These are phyloP conservation scores for Tulasnella sp. DNA, from an alignment of 768 basidiomycete species.

Conservation along the genomic window DNA sequence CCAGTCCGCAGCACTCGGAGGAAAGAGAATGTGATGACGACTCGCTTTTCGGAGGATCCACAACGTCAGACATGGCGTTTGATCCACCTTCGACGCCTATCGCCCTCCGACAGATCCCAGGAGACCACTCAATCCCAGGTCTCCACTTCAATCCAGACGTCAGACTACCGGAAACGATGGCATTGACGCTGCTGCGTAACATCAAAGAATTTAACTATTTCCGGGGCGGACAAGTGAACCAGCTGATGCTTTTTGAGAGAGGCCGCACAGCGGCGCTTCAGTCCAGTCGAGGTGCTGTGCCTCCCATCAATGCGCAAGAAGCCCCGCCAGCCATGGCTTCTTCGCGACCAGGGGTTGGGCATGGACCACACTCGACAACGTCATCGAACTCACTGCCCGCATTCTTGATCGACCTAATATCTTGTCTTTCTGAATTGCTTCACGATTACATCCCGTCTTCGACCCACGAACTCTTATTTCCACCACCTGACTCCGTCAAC, in stretches of 20 bases:
- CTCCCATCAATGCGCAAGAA: conserved; percentile 12
- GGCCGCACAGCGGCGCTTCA: too few species aligned
- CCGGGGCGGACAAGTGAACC: conserved; percentile 40
- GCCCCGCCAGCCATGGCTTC: background rate
- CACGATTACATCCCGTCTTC: conserved; percentile 38
- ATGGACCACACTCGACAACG: background rate
- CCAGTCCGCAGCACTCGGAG: too few species aligned
- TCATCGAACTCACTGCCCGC: conserved; percentile 38
- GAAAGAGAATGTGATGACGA: background rate
- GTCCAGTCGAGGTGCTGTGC: conserved; percentile 14
- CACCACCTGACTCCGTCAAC: conserved; percentile 27
- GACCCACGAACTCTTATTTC: conserved; percentile 51
- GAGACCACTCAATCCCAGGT: background rate
- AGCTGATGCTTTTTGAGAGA: conserved; percentile 79
- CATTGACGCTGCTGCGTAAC: conserved; percentile 1
- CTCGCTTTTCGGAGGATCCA: conserved; percentile 11
- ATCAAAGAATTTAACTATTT: conserved; percentile 23
- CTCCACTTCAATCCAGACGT: conserved; percentile 17
- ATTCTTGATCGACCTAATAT: conserved; percentile 44
- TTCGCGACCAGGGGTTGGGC: background rate
- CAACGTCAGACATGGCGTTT: background rate
- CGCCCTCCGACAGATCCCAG: background rate
- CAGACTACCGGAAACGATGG: conserved; percentile 9
- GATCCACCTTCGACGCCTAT: background rate
- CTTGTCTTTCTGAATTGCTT: conserved; percentile 38